Conservation (phyloP, 192 early-diverging fungal species). For the Ambispora gerdemannii region DNA sequence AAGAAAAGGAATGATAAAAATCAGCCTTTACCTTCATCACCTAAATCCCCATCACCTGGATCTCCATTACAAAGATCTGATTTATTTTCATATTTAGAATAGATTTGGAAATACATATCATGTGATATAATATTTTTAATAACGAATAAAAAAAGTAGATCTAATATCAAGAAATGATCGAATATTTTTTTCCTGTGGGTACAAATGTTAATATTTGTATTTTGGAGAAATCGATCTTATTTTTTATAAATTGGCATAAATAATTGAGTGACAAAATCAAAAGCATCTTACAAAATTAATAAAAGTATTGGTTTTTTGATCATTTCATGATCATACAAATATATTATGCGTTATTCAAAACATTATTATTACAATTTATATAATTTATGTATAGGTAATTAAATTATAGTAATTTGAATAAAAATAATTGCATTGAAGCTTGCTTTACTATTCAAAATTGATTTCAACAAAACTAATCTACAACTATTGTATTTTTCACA, state of each 20-base stretch:
- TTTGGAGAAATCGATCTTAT: slow-evolving; percentile 2
- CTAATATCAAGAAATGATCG: slow-evolving; percentile 2
- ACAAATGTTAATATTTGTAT: slow-evolving; percentile 3
- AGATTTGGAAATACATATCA: slow-evolving; percentile 1
- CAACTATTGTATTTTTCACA: slow-evolving; percentile 1
- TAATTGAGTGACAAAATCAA: slow-evolving; percentile 2
- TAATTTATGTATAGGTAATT: slow-evolving; percentile 3
- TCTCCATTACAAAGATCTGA: slow-evolving; percentile 6
- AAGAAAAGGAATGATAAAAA: slow-evolving; percentile 7
- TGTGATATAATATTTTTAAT: slow-evolving; percentile 3
- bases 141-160: slow-evolving; percentile 1
- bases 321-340: slow-evolving; percentile 1
- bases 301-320: slow-evolving; percentile 2
- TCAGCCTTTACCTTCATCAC: not conserved
- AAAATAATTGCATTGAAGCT: slow-evolving; percentile 2
- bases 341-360: slow-evolving; percentile 2
- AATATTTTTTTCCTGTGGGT: not conserved
- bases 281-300: too few relatives aligned
- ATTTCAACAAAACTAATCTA: slow-evolving; percentile 1
- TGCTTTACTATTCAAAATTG: slow-evolving; percentile 2
- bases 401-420: slow-evolving; percentile 3
- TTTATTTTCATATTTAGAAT: slow-evolving; percentile 3
- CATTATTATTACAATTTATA: slow-evolving; percentile 3
- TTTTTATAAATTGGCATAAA: slow-evolving; percentile 3
- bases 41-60: slow-evolving; percentile 3